Evolutionary conservation across 345 rosid species (phyloP).

Genomic region (Salix arbutifolia): DNA sequence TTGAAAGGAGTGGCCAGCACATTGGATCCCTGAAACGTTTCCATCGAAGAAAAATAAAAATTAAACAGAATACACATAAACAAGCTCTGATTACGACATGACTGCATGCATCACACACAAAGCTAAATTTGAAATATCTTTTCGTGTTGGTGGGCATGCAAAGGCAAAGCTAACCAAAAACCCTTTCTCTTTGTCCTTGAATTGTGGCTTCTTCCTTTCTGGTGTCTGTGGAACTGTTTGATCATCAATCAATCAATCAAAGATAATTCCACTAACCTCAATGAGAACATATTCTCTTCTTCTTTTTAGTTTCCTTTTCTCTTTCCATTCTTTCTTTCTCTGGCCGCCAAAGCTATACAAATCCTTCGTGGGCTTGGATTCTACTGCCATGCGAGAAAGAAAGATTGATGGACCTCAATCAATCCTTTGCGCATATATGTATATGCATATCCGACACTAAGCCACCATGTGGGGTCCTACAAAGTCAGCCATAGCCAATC

Average conservation of each 20-base stretch:
- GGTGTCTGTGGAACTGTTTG: background rate
- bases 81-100: conserved; percentile 22
- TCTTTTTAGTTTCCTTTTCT: background rate
- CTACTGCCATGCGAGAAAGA: conserved; percentile 25
- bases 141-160: conserved; percentile 7
- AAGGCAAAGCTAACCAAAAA: background rate
- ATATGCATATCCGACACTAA: conserved; percentile 47
- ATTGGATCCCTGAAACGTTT: conserved; percentile 35
- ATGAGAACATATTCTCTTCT: conserved; percentile 43
- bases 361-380: conserved; percentile 47
- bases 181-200: background rate
- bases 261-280: conserved; percentile 9
- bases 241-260: conserved; percentile 24
- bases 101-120: conserved; percentile 8
- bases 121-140: background rate
- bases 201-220: background rate
- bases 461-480: conserved; percentile 25
- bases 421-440: background rate
- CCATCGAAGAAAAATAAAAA: background rate
- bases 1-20: conserved; percentile 4
- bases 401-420: background rate
- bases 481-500: conserved; percentile 26
- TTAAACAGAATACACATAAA: background rate
- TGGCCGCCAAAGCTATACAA: conserved; percentile 19
- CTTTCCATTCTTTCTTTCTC: background rate